Percentiles rank a stretch among this genome's conserved stretches.
Conservation (phyloP, 305 asterid genomes). For the Solanum hybrid region DNA sequence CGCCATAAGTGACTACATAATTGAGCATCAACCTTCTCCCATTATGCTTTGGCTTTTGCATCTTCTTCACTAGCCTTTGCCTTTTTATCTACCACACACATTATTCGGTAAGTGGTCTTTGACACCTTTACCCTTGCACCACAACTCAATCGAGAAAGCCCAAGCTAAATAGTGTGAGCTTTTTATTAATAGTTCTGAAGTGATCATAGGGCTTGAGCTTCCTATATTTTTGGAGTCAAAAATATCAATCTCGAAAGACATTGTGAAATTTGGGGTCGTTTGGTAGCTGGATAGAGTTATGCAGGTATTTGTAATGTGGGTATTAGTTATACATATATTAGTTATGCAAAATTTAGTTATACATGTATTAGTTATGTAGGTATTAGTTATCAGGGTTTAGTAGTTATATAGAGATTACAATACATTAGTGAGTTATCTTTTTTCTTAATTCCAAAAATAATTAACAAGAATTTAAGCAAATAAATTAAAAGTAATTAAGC, state of each 20-base stretch:
- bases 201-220: not conserved
- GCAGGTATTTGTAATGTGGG: not conserved
- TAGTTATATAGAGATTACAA: not conserved
- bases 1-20: not conserved
- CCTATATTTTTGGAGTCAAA: not conserved
- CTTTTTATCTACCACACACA: not conserved
- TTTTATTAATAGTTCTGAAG: not conserved
- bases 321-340: no score
- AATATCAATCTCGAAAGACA: not conserved
- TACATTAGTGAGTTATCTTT: not conserved
- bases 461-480: no score
- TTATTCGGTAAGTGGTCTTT: not conserved
- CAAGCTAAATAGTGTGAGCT: not conserved
- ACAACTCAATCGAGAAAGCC: not conserved
- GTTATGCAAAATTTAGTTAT: not conserved
- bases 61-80: not conserved
- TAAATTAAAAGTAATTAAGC: no score
- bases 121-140: not conserved
- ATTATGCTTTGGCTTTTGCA: not conserved
- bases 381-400: not conserved
- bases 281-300: not conserved
- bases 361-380: not conserved
- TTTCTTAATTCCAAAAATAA: not conserved
- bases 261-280: not conserved
- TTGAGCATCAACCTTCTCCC: not conserved